These are phyloP conservation scores for Tolypocladium tropicale DNA, from an alignment of 2,329 filamentous ascomycete genomes.

Conservation along the genomic window DNA sequence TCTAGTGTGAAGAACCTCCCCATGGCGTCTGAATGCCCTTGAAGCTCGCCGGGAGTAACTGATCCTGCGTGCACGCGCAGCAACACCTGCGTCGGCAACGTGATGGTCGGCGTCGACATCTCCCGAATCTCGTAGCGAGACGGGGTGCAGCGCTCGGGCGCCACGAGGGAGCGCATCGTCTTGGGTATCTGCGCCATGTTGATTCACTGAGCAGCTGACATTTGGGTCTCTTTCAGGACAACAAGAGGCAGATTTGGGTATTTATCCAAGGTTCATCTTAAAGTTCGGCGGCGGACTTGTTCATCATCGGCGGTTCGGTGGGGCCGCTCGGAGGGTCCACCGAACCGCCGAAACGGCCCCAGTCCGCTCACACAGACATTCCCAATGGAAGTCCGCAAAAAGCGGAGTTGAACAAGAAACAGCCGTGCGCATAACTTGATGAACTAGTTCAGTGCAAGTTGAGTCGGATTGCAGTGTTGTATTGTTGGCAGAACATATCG, in stretches of 20 bases:
- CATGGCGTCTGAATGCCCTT: slow-evolving; percentile 14
- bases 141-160: slow-evolving; percentile 27
- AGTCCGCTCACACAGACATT: background rate
- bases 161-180: slow-evolving; percentile 34
- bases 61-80: slow-evolving; percentile 26
- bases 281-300: background rate
- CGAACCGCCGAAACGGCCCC: background rate
- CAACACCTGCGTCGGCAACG: slow-evolving; percentile 30
- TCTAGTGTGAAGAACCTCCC: slow-evolving; percentile 14
- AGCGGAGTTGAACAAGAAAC: background rate
- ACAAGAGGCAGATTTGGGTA: background rate
- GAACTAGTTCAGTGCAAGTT: background rate
- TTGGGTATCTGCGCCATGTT: slow-evolving; percentile 20
- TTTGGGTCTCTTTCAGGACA: background rate
- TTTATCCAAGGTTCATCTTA: background rate
- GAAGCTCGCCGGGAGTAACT: slow-evolving; percentile 25
- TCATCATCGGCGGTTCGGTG: slow-evolving; percentile 3
- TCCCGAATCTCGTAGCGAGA: slow-evolving; percentile 27
- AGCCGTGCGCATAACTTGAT: background rate
- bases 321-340: slow-evolving; percentile 3
- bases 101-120: slow-evolving; percentile 33
- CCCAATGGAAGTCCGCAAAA: background rate
- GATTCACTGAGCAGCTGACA: background rate
- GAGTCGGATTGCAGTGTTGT: too few relatives aligned
- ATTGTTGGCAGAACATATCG: too few relatives aligned